phyloP scores from a whole-genome alignment of 805 yeast genomes.

The Wickerhamiella australiensis region DNA sequence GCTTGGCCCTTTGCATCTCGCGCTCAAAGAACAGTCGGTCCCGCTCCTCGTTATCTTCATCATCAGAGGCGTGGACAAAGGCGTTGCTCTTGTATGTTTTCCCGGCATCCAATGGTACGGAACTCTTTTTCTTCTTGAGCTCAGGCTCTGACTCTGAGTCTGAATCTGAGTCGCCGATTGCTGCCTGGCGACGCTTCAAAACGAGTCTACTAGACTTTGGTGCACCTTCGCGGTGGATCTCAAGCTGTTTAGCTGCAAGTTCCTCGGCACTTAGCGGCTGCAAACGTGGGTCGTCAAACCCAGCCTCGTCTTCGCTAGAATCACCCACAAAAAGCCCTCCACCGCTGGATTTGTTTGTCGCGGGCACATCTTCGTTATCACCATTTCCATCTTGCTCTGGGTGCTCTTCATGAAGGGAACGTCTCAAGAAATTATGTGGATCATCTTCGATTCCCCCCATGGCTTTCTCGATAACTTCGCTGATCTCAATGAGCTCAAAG shows the following conservation, averaged over 20 bases:
- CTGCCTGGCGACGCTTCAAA: slow-evolving; percentile 15
- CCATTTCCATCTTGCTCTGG: slow-evolving; percentile 28
- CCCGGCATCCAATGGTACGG: slow-evolving; percentile 9
- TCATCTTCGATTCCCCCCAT: slow-evolving; percentile 28
- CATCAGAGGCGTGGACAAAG: slow-evolving; percentile 49
- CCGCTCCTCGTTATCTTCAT: slow-evolving; percentile 47
- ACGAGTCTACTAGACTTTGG: slow-evolving; percentile 12
- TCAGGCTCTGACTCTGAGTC: not conserved
- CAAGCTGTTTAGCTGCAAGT: slow-evolving; percentile 15
- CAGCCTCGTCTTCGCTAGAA: slow-evolving; percentile 8
- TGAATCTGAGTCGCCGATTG: slow-evolving; percentile 1
- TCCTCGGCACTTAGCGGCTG: slow-evolving; percentile 22
- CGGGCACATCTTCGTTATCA: slow-evolving; percentile 12
- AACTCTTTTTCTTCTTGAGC: not conserved
- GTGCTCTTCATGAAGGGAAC: slow-evolving; percentile 28
- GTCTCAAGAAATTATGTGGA: slow-evolving; percentile 31
- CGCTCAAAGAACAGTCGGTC: slow-evolving; percentile 42
- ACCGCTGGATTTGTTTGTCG: slow-evolving; percentile 16
- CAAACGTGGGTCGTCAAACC: slow-evolving; percentile 20
- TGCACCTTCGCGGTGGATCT: slow-evolving; percentile 6
- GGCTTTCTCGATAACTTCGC: slow-evolving; percentile 35
- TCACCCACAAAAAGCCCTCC: slow-evolving; percentile 23
- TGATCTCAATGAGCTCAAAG: slow-evolving; percentile 28
- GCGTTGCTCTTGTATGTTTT: slow-evolving; percentile 37
- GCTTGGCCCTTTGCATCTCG: slow-evolving; percentile 32